Evolutionary conservation across 2,329 filamentous ascomycete genomes (phyloP), one percentile per base, ranked within the genome.

Genomic region (Talaromyces sp.): DNA sequence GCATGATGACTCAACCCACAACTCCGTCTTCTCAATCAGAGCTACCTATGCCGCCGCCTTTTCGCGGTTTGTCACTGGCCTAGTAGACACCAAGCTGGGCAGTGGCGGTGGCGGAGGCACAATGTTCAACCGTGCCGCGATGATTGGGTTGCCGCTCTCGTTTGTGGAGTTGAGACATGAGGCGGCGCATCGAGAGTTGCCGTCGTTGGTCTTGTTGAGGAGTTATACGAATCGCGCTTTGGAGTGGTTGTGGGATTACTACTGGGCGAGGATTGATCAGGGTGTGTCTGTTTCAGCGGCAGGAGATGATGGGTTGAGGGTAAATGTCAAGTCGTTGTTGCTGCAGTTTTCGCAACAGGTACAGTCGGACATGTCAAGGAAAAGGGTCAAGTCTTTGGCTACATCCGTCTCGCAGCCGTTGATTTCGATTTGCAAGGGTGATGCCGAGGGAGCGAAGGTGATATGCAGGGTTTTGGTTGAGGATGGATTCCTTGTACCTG

Each of bases 91-190:
- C 0, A 80, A 80, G 59, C 72, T 81, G 11, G 72, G 75, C 62
- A 77, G 77, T 16, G 60, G 33, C 4, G 27, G 49, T 27, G 60
- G 41, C 2, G 74, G 72, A 58, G 77, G 77, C 27, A 76, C 73
- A 59, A 82, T 82, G 80, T 82, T 80, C 67, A 76, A 79, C 60
- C 74, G 77, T 22, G 80, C 80, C 4, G 69, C 75, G 61, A 74
- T 78, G 47, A 69, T 81, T 3, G 78, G 78, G 1, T 69, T 81
- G 3, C 80, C 80, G 0, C 87, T 89, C 0, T 89, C 90, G 0
- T 96, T 97, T 76, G 92, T 97, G 62, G 93, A 96, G 81, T 82
- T 96, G 66, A 87, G 93, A 54, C 93, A 97, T 76, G 91, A 96
- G 79, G 91, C 91, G 50, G 96, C 93, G 47, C 93, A 98, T 76